Evolutionary conservation across 2,329 filamentous ascomycete species (phyloP).

Genomic region (Dactylella cylindrospora): DNA sequence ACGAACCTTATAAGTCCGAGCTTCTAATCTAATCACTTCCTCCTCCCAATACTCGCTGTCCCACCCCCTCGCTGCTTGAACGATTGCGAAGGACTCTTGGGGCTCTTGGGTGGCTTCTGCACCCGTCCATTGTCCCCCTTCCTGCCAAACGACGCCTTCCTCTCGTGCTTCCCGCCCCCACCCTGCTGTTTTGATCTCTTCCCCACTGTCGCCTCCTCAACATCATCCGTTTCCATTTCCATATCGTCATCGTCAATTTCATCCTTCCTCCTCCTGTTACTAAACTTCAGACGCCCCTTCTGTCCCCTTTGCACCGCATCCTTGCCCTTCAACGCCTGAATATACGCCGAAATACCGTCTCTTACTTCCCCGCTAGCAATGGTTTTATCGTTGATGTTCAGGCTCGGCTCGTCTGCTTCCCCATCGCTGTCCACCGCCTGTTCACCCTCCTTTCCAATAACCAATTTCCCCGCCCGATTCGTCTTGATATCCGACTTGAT

Average conservation of each 20-base stretch:
- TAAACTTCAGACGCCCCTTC: conserved; percentile 70
- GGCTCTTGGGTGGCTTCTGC: conserved; percentile 42
- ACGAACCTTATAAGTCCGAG: neutral
- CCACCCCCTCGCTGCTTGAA: conserved; percentile 42
- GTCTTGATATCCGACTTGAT: conserved; percentile 65
- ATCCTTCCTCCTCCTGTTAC: conserved; percentile 61
- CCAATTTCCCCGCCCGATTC: conserved; percentile 76
- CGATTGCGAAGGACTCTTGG: conserved; percentile 11
- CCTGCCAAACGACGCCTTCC: conserved; percentile 44
- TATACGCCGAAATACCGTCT: conserved; percentile 67
- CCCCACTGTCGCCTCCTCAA: conserved; percentile 55
- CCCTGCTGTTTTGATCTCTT: conserved; percentile 51
- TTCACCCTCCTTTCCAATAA: conserved; percentile 64
- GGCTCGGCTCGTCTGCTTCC: conserved; percentile 62
- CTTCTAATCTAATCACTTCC: conserved; percentile 21
- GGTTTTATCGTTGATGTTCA: conserved; percentile 61
- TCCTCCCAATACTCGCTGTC: conserved; percentile 43
- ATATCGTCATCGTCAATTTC: conserved; percentile 54
- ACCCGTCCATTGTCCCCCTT: conserved; percentile 36
- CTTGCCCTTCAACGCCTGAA: conserved; percentile 68
- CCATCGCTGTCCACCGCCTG: conserved; percentile 54
- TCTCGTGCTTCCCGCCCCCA: conserved; percentile 43
- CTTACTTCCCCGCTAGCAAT: conserved; percentile 53
- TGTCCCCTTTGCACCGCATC: conserved; percentile 66
- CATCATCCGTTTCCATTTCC: conserved; percentile 57